Percentiles rank a stretch among this genome's conserved stretches.
Conservation (phyloP, 1,284 basidiomycete genomes). For the Ganoderma lucidum region DNA sequence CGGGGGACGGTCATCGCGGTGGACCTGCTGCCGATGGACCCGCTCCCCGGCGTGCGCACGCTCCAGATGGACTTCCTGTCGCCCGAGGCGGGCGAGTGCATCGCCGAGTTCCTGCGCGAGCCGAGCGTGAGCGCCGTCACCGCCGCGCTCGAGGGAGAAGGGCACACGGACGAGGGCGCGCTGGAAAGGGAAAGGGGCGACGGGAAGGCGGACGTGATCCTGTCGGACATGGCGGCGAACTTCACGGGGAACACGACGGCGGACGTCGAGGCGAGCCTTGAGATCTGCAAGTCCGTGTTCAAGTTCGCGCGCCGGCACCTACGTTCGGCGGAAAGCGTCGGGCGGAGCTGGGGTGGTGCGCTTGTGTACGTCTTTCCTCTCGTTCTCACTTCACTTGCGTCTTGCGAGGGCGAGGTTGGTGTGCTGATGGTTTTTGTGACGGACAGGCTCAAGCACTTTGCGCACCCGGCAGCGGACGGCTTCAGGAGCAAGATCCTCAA, state of each 20-base stretch:
- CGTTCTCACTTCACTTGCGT: neutral
- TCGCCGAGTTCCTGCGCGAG: conserved; percentile 54
- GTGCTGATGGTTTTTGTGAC: conserved; percentile 8
- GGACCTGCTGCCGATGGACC: conserved; percentile 74
- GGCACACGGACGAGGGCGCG: neutral
- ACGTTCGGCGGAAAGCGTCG: conserved; percentile 52
- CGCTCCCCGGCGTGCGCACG: conserved; percentile 72
- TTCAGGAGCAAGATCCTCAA: conserved; percentile 62
- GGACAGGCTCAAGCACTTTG: conserved; percentile 77
- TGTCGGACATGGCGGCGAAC: conserved; percentile 84
- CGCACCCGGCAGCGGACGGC: conserved; percentile 62
- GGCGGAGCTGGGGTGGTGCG: conserved; percentile 58
- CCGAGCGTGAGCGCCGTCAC: neutral
- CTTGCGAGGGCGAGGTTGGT: neutral
- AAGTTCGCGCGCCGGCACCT: conserved; percentile 65
- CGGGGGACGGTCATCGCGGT: conserved; percentile 73
- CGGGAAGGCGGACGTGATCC: conserved; percentile 71
- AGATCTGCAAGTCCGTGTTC: conserved; percentile 71
- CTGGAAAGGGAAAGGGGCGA: conserved; percentile 33
- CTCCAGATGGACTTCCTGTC: conserved; percentile 83
- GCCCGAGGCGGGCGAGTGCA: conserved; percentile 54
- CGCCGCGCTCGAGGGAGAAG: neutral
- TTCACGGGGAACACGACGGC: conserved; percentile 65
- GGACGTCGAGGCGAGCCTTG: conserved; percentile 68
- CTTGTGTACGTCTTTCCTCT: conserved; percentile 63